A percentile compares a stretch with the other conserved stretches of the same genome.
These are phyloP conservation scores for Teratosphaeria gauchensis DNA, from an alignment of 2,329 filamentous ascomycete species.

Conservation along the genomic window DNA sequence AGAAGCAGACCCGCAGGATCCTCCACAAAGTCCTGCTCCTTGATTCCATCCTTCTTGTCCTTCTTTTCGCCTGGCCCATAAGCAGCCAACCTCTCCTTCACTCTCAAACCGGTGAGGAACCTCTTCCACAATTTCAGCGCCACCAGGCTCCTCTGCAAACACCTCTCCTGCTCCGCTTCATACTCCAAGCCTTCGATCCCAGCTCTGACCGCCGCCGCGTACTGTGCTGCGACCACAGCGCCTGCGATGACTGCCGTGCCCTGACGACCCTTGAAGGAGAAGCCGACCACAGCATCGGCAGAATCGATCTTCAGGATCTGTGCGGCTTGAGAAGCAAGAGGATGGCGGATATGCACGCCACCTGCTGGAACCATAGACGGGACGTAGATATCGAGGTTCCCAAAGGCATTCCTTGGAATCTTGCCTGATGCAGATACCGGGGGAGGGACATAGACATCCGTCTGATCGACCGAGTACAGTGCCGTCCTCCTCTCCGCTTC, in stretches of 20 bases:
- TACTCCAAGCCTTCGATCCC: conserved; percentile 56
- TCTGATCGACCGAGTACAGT: conserved; percentile 52
- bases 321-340: conserved; percentile 60
- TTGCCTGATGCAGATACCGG: conserved; percentile 59
- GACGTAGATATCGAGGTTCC: conserved; percentile 55
- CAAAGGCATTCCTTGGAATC: conserved; percentile 54
- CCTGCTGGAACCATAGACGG: conserved; percentile 55
- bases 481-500: conserved; percentile 43
- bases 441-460: conserved; percentile 64
- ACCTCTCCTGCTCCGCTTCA: neutral
- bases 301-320: conserved; percentile 71
- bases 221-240: conserved; percentile 63
- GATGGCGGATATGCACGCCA: conserved; percentile 47
- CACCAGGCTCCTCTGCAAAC: conserved; percentile 31
- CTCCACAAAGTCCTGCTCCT: conserved; percentile 9
- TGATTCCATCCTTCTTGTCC: conserved; percentile 10
- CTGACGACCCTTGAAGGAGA: conserved; percentile 74
- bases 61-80: conserved; percentile 28
- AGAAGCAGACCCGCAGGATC: neutral
- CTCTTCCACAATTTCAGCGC: conserved; percentile 50
- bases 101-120: conserved; percentile 52
- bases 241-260: conserved; percentile 73
- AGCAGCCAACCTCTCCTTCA: conserved; percentile 62
- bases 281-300: conserved; percentile 81
- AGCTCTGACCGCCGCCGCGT: conserved; percentile 59